Conservation (phyloP, 148 eudicot genomes). For the Chenopodium berlandieri region DNA sequence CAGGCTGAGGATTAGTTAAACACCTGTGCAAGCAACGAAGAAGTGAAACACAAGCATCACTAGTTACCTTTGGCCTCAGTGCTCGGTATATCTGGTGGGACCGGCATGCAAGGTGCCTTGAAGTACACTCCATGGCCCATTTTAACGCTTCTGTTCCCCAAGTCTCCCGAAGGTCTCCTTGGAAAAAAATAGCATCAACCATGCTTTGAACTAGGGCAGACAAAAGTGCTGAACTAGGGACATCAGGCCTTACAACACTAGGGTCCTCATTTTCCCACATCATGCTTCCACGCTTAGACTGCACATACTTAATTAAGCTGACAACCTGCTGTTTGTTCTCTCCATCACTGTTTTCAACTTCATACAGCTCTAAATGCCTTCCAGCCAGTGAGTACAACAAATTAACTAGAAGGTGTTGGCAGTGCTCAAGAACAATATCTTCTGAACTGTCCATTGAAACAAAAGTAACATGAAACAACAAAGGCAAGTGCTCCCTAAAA, state of each 20-base stretch:
- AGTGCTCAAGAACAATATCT: slow-evolving; percentile 97
- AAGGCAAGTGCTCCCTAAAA: slow-evolving; percentile 90
- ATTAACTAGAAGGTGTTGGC: slow-evolving; percentile 95
- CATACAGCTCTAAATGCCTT: slow-evolving; percentile 90
- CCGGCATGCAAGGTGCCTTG: slow-evolving; percentile 95
- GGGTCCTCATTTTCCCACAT: slow-evolving; percentile 99
- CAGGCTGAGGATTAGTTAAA: slow-evolving; percentile 80
- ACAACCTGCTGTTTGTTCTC: slow-evolving; percentile 99
- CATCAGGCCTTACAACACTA: slow-evolving; percentile 71
- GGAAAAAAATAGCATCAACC: slow-evolving; percentile 99
- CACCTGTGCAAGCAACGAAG: slow-evolving; percentile 95
- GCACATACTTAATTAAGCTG: slow-evolving; percentile 91
- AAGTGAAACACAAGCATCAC: slow-evolving; percentile 89
- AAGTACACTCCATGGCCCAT: slow-evolving; percentile 99
- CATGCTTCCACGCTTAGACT: slow-evolving; percentile 97
- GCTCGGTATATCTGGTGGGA: slow-evolving; percentile 99
- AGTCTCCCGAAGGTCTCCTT: slow-evolving; percentile 94
- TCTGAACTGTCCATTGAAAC: slow-evolving; percentile 99
- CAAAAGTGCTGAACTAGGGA: slow-evolving; percentile 94
- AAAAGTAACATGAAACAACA: slow-evolving; percentile 93
- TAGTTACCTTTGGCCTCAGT: slow-evolving; percentile 81
- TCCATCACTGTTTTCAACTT: slow-evolving; percentile 90
- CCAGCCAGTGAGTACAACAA: slow-evolving; percentile 95
- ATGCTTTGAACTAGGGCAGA: slow-evolving; percentile 98
- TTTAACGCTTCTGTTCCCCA: slow-evolving; percentile 97